phyloP scores from a whole-genome alignment of 768 basidiomycete species.

The Kwoniella sp. region DNA sequence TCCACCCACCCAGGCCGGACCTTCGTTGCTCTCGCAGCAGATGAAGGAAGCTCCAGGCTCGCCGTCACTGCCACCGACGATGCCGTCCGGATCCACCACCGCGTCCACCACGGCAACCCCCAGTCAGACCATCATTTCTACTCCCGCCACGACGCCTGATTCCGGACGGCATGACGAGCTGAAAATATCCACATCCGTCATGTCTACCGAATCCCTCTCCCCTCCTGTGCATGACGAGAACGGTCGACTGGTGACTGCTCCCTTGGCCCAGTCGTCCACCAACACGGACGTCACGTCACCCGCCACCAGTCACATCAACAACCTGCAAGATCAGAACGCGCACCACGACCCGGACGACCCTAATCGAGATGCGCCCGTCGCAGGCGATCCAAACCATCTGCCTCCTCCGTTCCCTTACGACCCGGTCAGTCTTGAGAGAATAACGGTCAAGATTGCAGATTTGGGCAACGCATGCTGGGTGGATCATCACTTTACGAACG shows the following conservation, averaged over 20 bases:
- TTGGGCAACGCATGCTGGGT: conserved; percentile 93
- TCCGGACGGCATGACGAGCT: conserved; percentile 21
- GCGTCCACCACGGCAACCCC: conserved; percentile 34
- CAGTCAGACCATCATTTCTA: conserved; percentile 27
- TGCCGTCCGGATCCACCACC: conserved; percentile 11
- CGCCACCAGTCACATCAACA: conserved; percentile 41
- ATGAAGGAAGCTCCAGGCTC: conserved; percentile 44
- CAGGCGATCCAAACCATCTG: conserved; percentile 53
- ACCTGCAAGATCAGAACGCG: conserved; percentile 38
- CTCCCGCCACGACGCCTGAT: conserved; percentile 44
- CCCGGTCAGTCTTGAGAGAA: conserved; percentile 51
- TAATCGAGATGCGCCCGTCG: conserved; percentile 42
- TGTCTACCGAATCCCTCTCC: conserved; percentile 40
- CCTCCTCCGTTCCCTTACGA: conserved; percentile 51
- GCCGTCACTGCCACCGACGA: conserved; percentile 14
- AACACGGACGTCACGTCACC: conserved; percentile 30
- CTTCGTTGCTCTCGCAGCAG: conserved; percentile 71
- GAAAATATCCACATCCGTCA: conserved; percentile 42
- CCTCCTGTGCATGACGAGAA: conserved; percentile 20
- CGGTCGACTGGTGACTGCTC: conserved; percentile 5
- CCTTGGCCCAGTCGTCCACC: conserved; percentile 8
- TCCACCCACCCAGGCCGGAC: conserved; percentile 52
- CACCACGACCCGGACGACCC: conserved; percentile 42
- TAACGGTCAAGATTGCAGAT: conserved; percentile 99
- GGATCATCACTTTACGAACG: conserved; percentile 90